These are phyloP conservation scores for Gossypium trilobum DNA, from an alignment of 441 rosid genomes.

Conservation along the genomic window DNA sequence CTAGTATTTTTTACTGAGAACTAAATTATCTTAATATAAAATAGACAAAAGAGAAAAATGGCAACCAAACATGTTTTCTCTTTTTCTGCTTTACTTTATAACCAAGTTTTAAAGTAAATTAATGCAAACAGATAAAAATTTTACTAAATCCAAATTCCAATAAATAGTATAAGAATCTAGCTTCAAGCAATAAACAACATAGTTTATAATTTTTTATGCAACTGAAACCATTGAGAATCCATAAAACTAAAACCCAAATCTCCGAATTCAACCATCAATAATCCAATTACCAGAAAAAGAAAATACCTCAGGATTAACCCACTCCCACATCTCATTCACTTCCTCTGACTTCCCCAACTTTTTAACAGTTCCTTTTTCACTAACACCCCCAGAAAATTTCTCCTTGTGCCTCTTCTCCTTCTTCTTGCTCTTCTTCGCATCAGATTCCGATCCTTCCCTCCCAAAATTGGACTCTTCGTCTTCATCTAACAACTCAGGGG, in stretches of 20 bases:
- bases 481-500: conserved; percentile 54
- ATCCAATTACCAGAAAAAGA: neutral
- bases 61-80: neutral
- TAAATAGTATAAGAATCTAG: neutral
- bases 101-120: neutral
- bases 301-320: conserved; percentile 76
- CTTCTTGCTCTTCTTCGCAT: conserved; percentile 53
- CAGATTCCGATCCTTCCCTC: conserved; percentile 32
- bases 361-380: conserved; percentile 30
- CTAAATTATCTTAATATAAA: neutral
- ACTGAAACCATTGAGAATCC: neutral
- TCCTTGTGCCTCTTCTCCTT: conserved; percentile 39
- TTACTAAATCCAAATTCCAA: neutral
- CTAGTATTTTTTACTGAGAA: neutral
- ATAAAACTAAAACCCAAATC: neutral
- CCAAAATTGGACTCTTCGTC: conserved; percentile 36
- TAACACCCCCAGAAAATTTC: conserved; percentile 29
- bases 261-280: conserved; percentile 1
- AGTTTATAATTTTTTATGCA: neutral
- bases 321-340: conserved; percentile 79
- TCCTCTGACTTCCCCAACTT: conserved; percentile 43
- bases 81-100: neutral
- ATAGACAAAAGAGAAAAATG: neutral
- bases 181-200: neutral
- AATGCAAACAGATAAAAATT: neutral